These are phyloP conservation scores for Dichotomopilus funicola DNA, from an alignment of 2,329 filamentous ascomycete species.

Conservation along the genomic window DNA sequence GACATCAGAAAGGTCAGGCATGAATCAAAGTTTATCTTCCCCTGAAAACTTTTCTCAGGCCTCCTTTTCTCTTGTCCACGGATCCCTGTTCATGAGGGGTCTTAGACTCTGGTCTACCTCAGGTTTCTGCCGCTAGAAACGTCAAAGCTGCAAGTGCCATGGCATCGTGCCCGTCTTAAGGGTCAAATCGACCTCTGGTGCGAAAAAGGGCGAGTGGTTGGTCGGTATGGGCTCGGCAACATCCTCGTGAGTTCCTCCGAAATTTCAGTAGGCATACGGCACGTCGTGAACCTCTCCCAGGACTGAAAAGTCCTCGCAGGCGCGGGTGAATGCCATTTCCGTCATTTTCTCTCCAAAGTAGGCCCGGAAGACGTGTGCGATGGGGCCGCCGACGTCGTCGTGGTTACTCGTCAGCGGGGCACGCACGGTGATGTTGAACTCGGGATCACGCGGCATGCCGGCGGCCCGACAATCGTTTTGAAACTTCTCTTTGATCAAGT, in stretches of 20 bases:
- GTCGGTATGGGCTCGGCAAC: not conserved
- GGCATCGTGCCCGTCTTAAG: not conserved
- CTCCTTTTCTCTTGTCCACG: no score
- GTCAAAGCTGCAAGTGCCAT: not conserved
- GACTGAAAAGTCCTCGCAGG: not conserved
- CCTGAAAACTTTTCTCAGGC: no score
- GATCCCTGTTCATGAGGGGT: no score
- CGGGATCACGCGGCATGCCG: not conserved
- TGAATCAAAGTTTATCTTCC: no score
- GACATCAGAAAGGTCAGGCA: no score
- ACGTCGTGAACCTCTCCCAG: not conserved
- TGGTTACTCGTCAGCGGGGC: not conserved
- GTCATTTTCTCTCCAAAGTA: not conserved
- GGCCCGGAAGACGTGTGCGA: not conserved
- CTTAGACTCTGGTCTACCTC: no score
- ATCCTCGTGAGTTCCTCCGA: not conserved
- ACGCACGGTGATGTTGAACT: not conserved
- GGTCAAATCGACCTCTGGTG: not conserved
- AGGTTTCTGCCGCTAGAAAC: not conserved
- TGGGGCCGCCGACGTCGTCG: not conserved
- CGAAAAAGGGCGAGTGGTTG: not conserved
- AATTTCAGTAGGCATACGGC: not conserved
- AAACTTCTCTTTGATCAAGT: not conserved
- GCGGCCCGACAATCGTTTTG: not conserved
- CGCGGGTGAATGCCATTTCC: not conserved